phyloP scores from a whole-genome alignment of 164 flowering plant species.

The Piper longum region DNA sequence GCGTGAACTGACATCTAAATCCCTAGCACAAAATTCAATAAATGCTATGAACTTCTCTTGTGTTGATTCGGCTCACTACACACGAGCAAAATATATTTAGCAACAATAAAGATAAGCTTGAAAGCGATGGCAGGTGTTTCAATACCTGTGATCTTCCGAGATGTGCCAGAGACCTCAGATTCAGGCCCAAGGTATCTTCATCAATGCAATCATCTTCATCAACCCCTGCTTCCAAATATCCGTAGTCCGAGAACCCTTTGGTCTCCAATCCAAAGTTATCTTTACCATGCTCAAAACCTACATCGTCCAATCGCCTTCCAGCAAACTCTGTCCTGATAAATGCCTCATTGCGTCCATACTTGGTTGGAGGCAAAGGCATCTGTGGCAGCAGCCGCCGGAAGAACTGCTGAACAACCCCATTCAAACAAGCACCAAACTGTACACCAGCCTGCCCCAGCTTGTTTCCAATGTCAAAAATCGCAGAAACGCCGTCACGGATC shows the following conservation, averaged over 20 bases:
- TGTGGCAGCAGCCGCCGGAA: slow-evolving; percentile 52
- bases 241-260: slow-evolving; percentile 35
- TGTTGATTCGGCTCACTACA: too few relatives aligned
- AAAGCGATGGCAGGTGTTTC: background rate
- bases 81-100: background rate
- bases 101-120: background rate
- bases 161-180: slow-evolving; percentile 25
- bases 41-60: too few relatives aligned
- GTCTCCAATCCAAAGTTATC: slow-evolving; percentile 33
- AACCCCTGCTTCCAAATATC: slow-evolving; percentile 26
- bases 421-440: slow-evolving; percentile 65
- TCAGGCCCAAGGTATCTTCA: slow-evolving; percentile 37
- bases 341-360: slow-evolving; percentile 27
- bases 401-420: slow-evolving; percentile 73
- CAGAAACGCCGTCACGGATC: slow-evolving; percentile 46
- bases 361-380: slow-evolving; percentile 53
- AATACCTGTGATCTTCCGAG: slow-evolving; percentile 40
- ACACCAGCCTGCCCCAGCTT: slow-evolving; percentile 83
- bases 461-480: slow-evolving; percentile 75
- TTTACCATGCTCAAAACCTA: slow-evolving; percentile 14
- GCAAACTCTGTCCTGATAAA: slow-evolving; percentile 18
- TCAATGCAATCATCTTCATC: slow-evolving; percentile 20
- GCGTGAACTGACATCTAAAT: too few relatives aligned
- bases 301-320: slow-evolving; percentile 15
- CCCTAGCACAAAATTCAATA: too few relatives aligned